Evolutionary conservation across 2,329 filamentous ascomycete genomes (phyloP).

Genomic region (Aspergillus ochraceus): DNA sequence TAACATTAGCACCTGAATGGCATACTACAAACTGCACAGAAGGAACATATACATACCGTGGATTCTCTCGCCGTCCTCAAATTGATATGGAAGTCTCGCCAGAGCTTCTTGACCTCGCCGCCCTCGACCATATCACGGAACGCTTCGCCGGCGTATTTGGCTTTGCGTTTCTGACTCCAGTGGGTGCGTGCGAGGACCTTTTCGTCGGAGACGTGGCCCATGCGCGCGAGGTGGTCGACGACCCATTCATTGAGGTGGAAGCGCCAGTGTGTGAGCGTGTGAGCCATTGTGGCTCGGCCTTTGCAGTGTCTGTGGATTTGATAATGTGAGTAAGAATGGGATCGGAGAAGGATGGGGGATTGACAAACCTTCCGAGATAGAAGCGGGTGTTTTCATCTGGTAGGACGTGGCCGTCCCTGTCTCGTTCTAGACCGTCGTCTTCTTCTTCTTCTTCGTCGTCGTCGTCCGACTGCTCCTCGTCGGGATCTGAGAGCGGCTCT

Average conservation of each 20-base stretch:
- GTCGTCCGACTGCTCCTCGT: conserved; percentile 34
- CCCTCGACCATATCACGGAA: conserved; percentile 63
- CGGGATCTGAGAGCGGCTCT: conserved; percentile 59
- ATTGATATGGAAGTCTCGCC: conserved; percentile 64
- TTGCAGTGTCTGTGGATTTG: conserved; percentile 52
- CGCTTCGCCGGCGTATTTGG: conserved; percentile 62
- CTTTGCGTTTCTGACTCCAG: conserved; percentile 60
- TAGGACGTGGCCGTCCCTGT: conserved; percentile 48
- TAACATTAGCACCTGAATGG: neutral
- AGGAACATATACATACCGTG: conserved; percentile 35
- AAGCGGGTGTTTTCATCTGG: conserved; percentile 49
- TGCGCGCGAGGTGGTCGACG: conserved; percentile 57
- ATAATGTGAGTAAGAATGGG: neutral
- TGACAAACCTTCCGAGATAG: conserved; percentile 50
- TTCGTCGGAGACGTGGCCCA: conserved; percentile 58
- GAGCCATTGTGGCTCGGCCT: conserved; percentile 67
- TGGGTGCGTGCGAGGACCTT: conserved; percentile 62
- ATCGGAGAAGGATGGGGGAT: neutral
- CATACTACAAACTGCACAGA: neutral
- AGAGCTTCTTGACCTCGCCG: conserved; percentile 62
- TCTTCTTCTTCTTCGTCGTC: conserved; percentile 36
- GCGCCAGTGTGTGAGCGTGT: conserved; percentile 74
- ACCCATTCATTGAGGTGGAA: conserved; percentile 72
- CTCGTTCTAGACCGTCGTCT: conserved; percentile 36
- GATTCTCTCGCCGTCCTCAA: conserved; percentile 59